phyloP scores from a whole-genome alignment of 2,329 filamentous ascomycete genomes.

The Talaromyces sp. region DNA sequence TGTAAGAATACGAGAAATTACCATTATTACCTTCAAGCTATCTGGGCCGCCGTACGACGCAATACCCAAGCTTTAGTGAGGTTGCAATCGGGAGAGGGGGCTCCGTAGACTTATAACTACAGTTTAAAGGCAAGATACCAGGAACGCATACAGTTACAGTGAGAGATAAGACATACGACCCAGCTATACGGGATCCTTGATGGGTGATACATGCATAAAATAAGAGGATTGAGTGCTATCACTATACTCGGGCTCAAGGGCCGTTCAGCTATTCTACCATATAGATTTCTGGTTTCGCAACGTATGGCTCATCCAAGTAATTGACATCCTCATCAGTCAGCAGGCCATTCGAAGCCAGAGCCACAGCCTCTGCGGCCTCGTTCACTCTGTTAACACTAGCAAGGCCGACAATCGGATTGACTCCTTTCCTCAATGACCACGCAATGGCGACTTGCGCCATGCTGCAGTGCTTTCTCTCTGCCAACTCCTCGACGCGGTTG shows the following conservation, averaged over 20 bases:
- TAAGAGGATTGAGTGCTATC: background rate
- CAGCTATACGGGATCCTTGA: background rate
- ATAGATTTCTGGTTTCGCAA: background rate
- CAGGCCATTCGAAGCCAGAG: conserved; percentile 1
- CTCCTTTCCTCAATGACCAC: conserved; percentile 42
- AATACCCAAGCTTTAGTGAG: background rate
- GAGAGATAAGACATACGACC: background rate
- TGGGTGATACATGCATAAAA: background rate
- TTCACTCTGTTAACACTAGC: background rate
- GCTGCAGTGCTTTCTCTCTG: conserved; percentile 33
- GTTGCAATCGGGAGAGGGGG: background rate
- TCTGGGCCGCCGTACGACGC: background rate
- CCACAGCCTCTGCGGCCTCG: background rate
- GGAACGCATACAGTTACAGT: background rate
- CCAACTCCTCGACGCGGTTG: background rate
- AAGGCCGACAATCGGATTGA: conserved; percentile 46
- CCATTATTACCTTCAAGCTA: background rate
- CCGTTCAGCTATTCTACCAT: background rate
- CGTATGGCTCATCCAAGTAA: conserved; percentile 1
- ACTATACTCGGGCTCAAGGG: background rate
- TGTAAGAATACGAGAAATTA: background rate
- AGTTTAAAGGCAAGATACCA: background rate
- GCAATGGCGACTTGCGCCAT: conserved; percentile 35
- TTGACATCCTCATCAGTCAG: background rate
- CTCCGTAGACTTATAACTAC: background rate